Conservation (phyloP, 148 eudicot genomes). For the Chenopodium formosanum region DNA sequence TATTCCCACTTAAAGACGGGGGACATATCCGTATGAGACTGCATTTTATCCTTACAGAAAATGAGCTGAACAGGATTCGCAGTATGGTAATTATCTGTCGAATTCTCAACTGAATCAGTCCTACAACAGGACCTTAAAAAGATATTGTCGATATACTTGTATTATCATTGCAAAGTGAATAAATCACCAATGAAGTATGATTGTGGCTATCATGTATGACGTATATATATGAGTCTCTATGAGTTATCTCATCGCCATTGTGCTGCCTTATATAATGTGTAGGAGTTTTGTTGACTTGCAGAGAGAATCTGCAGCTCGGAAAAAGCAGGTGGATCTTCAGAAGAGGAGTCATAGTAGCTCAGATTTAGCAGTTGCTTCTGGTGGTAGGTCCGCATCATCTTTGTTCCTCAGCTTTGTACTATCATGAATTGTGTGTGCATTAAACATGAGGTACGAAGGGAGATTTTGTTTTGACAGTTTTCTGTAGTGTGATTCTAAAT, state of each 20-base stretch:
- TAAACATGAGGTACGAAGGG: neutral
- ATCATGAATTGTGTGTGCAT: neutral
- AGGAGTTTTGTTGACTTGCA: constrained; percentile 27
- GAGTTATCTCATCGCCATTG: neutral
- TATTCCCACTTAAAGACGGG: constrained; percentile 66
- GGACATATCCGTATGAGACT: constrained; percentile 73
- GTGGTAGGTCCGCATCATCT: constrained; percentile 41
- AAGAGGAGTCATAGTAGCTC: constrained; percentile 29
- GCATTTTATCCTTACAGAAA: constrained; percentile 66
- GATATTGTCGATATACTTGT: neutral
- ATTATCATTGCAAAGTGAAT: neutral
- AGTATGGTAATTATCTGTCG: constrained; percentile 49
- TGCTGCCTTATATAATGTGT: neutral
- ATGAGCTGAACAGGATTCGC: constrained; percentile 64
- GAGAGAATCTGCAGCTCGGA: constrained; percentile 83
- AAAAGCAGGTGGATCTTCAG: constrained; percentile 52
- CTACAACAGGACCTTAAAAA: neutral
- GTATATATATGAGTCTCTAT: neutral
- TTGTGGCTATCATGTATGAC: neutral
- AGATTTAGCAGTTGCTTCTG: constrained; percentile 35
- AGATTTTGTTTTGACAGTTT: constrained; percentile 1
- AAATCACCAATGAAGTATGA: neutral
- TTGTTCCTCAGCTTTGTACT: neutral
- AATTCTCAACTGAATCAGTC: neutral
- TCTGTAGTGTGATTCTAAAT: constrained; percentile 18